Evolutionary conservation across 768 basidiomycete species (phyloP).

Genomic region (Boletus vinaceobasis): DNA sequence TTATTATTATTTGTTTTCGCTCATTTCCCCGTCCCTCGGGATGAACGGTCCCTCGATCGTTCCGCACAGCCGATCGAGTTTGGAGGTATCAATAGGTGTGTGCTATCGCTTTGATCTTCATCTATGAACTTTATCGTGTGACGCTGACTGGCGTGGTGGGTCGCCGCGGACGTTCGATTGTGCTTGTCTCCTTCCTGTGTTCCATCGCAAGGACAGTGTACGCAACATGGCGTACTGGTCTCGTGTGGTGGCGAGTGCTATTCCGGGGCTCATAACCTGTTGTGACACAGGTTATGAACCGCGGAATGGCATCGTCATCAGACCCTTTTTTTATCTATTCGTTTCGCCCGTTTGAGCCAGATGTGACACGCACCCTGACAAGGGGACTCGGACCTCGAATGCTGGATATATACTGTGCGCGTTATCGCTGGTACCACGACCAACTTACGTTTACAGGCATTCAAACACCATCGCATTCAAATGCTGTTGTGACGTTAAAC

Average conservation of each 20-base stretch:
- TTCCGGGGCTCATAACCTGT: constrained; percentile 29
- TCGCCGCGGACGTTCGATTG: constrained; percentile 15
- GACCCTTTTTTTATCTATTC: constrained; percentile 2
- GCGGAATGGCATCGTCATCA: constrained; percentile 15
- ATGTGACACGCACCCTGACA: no score
- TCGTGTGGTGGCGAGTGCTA: constrained; percentile 13
- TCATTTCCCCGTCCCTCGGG: not conserved
- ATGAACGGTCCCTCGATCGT: constrained; percentile 7
- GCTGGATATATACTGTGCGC: no score
- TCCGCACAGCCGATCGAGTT: not conserved
- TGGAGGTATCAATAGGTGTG: not conserved
- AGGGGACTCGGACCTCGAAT: no score
- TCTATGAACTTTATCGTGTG: not conserved
- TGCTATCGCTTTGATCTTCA: constrained; percentile 2
- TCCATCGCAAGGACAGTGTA: no score
- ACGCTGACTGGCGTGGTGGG: not conserved
- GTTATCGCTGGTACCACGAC: no score
- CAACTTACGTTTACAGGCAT: no score
- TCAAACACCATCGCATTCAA: no score
- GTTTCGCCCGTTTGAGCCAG: no score
- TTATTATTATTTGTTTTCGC: not conserved
- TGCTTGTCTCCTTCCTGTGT: no score
- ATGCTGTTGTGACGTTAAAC: no score
- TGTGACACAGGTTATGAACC: constrained; percentile 7
- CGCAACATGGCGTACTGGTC: constrained; percentile 12